These are phyloP conservation scores for Pseudogymnoascus sp. DNA, from an alignment of 2,329 filamentous ascomycete species.

Conservation along the genomic window DNA sequence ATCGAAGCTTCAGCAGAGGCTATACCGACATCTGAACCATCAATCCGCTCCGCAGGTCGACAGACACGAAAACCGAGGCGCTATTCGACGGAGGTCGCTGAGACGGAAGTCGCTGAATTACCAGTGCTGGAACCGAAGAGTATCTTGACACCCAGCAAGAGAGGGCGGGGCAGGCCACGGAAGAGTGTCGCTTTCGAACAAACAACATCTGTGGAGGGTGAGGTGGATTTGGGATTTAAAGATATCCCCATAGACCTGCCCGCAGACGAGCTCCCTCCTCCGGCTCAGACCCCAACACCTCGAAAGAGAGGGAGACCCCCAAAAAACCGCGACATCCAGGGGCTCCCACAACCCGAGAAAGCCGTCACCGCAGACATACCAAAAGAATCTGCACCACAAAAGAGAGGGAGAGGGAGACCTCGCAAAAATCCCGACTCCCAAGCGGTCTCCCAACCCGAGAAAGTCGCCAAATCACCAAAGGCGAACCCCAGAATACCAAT, in stretches of 20 bases:
- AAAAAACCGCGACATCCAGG: background rate
- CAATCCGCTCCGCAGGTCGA: background rate
- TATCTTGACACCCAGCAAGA: slow-evolving; percentile 48
- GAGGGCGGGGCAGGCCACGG: slow-evolving; percentile 31
- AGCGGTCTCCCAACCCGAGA: slow-evolving; percentile 11
- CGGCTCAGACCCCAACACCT: background rate
- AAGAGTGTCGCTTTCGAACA: slow-evolving; percentile 49
- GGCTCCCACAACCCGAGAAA: background rate
- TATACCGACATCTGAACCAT: background rate
- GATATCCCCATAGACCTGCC: slow-evolving; percentile 34
- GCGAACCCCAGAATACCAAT: background rate
- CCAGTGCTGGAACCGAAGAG: slow-evolving; percentile 35
- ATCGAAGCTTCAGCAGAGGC: background rate
- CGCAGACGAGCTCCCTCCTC: slow-evolving; percentile 21
- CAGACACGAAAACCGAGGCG: background rate
- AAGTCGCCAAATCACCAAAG: background rate
- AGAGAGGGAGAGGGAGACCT: slow-evolving; percentile 14
- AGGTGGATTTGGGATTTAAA: slow-evolving; percentile 40
- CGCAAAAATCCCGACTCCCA: slow-evolving; percentile 8
- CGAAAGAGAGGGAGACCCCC: background rate
- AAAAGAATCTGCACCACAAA: background rate
- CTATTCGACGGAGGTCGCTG: background rate
- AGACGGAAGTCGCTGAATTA: background rate
- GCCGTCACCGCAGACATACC: background rate
- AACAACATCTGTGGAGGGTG: slow-evolving; percentile 27